Conservation (phyloP, 495 filamentous ascomycete genomes). For the Penicillium salamii region DNA sequence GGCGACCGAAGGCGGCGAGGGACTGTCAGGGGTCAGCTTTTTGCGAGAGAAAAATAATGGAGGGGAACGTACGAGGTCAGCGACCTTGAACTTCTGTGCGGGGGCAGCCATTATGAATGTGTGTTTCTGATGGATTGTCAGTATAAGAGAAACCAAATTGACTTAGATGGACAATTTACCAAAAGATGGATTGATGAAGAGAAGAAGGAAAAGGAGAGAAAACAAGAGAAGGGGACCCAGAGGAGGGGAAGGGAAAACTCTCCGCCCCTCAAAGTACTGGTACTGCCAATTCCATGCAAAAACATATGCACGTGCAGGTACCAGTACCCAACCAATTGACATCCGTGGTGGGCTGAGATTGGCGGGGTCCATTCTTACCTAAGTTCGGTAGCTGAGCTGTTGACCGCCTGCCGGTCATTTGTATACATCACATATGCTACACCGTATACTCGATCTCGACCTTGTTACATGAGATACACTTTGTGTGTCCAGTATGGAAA, state of each 20-base stretch:
- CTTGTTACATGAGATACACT: no score
- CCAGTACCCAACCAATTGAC: slow-evolving; percentile 2
- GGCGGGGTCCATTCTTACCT: slow-evolving; percentile 12
- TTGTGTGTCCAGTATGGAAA: no score
- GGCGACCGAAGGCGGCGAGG: slow-evolving; percentile 96
- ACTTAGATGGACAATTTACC: slow-evolving; percentile 3
- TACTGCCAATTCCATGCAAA: not conserved
- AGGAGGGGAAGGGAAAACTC: slow-evolving; percentile 21
- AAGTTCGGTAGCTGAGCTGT: not conserved
- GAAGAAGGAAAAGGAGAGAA: slow-evolving; percentile 15
- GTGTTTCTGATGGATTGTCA: slow-evolving; percentile 10
- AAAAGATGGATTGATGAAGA: slow-evolving; percentile 6
- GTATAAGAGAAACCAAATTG: slow-evolving; percentile 5
- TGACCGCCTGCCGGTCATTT: not conserved
- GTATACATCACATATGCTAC: not conserved
- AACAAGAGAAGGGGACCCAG: slow-evolving; percentile 16
- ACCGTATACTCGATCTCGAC: no score
- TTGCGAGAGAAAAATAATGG: slow-evolving; percentile 2
- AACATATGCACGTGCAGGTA: slow-evolving; percentile 6
- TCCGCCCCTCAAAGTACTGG: slow-evolving; percentile 6
- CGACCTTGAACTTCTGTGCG: slow-evolving; percentile 94
- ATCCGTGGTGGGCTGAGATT: slow-evolving; percentile 12
- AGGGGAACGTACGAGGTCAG: slow-evolving; percentile 71
- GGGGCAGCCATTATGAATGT: slow-evolving; percentile 59
- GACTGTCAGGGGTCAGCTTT: slow-evolving; percentile 46